Evolutionary conservation across 805 yeast species (phyloP), one percentile per base, ranked within the genome.

Genomic region (Schizosaccharomyces japonicus): DNA sequence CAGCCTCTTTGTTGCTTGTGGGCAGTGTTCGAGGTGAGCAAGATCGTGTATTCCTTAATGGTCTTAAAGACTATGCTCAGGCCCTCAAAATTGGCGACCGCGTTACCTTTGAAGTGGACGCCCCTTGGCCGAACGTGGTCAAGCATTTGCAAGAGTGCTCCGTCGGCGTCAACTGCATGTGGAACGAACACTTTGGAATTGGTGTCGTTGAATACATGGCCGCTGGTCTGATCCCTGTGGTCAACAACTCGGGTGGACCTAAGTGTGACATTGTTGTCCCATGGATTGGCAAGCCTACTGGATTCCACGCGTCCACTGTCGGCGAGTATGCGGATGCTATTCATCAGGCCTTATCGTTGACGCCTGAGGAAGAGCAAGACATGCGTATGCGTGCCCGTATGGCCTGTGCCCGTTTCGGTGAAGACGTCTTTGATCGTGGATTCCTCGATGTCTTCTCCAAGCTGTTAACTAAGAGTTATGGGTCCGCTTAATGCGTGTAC

Each of bases 171-270:
- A 87, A 90, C 57, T 84, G 94, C 28, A 90, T 90, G 99, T 90
- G 98, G 98, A 90, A 90, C 62, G 99, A 90, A 65, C 99, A 90
- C 64, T 90, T 90, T 60, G 99, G 99, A 17, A 90, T 90, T 56
- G 87, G 94, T 1, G 87, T 90, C 4, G 98, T 90, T 5, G 99
- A 90, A 61, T 82, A 84, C 58, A 67, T 80, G 64, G 77, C 87
- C 1, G 71, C 80, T 48, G 96, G 95, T 0, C 69, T 79, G 26
- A 73, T 90, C 15, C 95, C 98, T 1, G 64, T 90, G 2, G 90
- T 76, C 2, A 96, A 92, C 62, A 92, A 92, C 3, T 79, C 93
- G 48, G 98, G 95, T 0, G 99, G 99, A 1, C 99, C 99, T 7
- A 67, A 72, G 39, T 64, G 76, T 49, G 99, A 90, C 60, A 90